Base-by-base conservation (phyloP, 2,329 filamentous ascomycete genomes). In the Venturia pyrina region DNA sequence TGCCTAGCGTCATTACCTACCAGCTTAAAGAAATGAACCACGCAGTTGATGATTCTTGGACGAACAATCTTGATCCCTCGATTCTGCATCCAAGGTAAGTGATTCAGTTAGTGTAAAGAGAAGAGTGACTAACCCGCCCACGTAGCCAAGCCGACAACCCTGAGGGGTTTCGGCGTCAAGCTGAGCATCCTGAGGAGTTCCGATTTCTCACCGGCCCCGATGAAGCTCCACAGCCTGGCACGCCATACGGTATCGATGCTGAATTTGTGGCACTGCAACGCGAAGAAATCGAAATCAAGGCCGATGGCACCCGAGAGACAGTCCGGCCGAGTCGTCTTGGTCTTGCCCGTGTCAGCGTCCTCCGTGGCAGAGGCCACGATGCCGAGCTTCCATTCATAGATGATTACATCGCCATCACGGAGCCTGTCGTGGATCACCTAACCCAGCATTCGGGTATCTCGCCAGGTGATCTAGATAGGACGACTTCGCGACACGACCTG, bases 271-370 rank as follows among this genome's bases (percentile, higher is more conserved):
- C 92, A 28, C 85, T 97, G 1, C 90, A 96, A 69, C 89, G 95
- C 70, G 91, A 95, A 60, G 93, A 98, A 74, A 96, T 97, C 64
- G 91, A 97, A 73, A 91, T 99, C 79, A 96, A 96, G 75, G 93
- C 93, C 3, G 93, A 97, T 69, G 95, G 95, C 28, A 90, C 91
- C 50, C 88, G 92, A 62, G 92, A 96, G 73, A 96, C 93, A 17
- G 95, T 98, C 50, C 86, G 93, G 1, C 95, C 95, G 0, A 93
- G 89, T 68, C 91, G 93, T 40, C 91, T 95, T 70, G 93, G 93
- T 0, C 84, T 99, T 15, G 95, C 93, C n/a, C 87, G 95, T 68
- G 91, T 96, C 1, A 98, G 93, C 0, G 91, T 97, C 1, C 83
- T 98, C 15, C 86, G 96, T 32, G 93, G 93, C 10, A 78, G 85